These are phyloP conservation scores for Apophysomyces variabilis DNA, from an alignment of 371 early-diverging fungal species.

Conservation along the genomic window DNA sequence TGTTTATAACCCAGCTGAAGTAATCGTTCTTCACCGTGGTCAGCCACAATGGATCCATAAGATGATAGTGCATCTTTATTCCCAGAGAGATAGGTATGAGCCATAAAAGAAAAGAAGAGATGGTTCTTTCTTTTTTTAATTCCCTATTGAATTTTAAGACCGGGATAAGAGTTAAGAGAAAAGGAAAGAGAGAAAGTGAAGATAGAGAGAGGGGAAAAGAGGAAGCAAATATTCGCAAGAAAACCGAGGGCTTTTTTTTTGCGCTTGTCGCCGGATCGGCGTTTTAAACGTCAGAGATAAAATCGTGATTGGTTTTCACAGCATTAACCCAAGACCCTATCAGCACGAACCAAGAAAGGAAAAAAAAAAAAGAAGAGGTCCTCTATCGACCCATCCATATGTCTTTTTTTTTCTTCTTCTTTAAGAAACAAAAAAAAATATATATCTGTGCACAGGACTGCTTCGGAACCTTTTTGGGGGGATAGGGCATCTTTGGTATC, in stretches of 20 bases:
- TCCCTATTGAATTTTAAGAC: background rate
- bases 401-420: background rate
- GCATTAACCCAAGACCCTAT: background rate
- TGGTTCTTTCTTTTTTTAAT: background rate
- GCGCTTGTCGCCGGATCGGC: background rate
- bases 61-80: background rate
- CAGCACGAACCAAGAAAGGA: background rate
- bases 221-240: constrained; percentile 10
- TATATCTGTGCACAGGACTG: constrained; percentile 15
- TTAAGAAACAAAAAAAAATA: too few relatives aligned
- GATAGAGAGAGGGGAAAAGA: background rate
- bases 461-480: constrained; percentile 13
- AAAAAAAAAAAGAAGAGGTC: background rate
- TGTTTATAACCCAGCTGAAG: constrained; percentile 39
- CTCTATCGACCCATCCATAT: constrained; percentile 7
- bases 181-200: too few relatives aligned
- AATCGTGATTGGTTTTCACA: constrained; percentile 1
- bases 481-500: constrained; percentile 12
- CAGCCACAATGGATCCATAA: constrained; percentile 13
- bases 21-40: constrained; percentile 23
- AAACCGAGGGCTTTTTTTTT: constrained; percentile 7
- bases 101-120: constrained; percentile 14
- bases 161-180: constrained; percentile 7
- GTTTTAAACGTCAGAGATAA: background rate
- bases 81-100: background rate